Conservation (phyloP, 495 filamentous ascomycete genomes). For the Tuber indicum region DNA sequence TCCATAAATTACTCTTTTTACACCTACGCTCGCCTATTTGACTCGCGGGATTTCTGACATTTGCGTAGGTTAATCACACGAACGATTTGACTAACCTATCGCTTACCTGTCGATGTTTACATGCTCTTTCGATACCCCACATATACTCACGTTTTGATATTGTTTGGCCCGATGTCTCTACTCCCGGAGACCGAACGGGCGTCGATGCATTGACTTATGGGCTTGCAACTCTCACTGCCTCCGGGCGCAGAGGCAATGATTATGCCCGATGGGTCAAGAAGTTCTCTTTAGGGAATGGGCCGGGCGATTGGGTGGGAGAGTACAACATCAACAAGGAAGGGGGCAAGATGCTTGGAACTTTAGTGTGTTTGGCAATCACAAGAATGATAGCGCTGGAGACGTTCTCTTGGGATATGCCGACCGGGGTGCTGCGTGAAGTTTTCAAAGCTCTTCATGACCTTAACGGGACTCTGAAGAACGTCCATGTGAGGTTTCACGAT, state of each 20-base stretch:
- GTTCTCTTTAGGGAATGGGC: conserved; percentile 87
- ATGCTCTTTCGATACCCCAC: conserved; percentile 69
- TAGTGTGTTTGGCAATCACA: conserved; percentile 77
- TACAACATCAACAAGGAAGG: conserved; percentile 83
- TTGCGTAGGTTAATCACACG: conserved; percentile 67
- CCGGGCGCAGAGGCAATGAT: conserved; percentile 56
- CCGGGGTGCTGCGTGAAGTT: conserved; percentile 77
- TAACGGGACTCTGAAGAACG: conserved; percentile 60
- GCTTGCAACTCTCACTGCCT: conserved; percentile 62
- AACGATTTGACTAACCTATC: conserved; percentile 82
- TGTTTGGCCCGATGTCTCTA: conserved; percentile 74
- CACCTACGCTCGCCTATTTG: conserved; percentile 4
- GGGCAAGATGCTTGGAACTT: conserved; percentile 86
- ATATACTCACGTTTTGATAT: conserved; percentile 92
- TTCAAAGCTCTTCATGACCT: conserved; percentile 63
- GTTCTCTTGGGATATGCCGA: conserved; percentile 96
- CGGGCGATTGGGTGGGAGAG: conserved; percentile 71
- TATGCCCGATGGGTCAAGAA: conserved; percentile 81
- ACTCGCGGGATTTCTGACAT: conserved; percentile 18
- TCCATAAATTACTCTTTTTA: background rate
- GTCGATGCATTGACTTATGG: conserved; percentile 92
- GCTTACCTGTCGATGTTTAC: conserved; percentile 75
- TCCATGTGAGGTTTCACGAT: conserved; percentile 91
- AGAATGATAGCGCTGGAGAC: conserved; percentile 85
- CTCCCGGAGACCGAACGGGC: conserved; percentile 61